Evolutionary conservation across 768 basidiomycete species (phyloP).

Genomic region (Trametes coccinea): DNA sequence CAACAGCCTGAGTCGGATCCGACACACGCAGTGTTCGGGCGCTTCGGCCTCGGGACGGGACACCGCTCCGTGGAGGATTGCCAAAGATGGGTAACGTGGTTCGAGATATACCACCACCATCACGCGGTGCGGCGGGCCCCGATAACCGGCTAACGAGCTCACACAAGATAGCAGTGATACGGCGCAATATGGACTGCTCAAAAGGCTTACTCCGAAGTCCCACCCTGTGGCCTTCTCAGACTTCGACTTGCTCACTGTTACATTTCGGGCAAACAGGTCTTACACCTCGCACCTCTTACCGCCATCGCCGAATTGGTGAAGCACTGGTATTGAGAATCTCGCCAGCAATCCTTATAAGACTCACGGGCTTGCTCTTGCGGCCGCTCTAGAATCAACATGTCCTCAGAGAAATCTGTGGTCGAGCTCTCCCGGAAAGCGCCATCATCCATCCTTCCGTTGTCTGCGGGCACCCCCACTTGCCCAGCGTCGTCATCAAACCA

Average conservation of each 20-base stretch:
- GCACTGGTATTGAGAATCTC: too few species aligned
- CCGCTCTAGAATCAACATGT: neutral
- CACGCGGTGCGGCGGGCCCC: neutral
- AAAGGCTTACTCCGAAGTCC: neutral
- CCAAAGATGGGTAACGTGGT: constrained; percentile 10
- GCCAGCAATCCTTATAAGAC: too few species aligned
- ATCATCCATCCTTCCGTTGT: neutral
- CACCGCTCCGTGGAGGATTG: neutral
- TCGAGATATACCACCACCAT: neutral
- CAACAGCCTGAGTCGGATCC: neutral
- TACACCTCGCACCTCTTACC: too few species aligned
- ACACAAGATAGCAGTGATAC: constrained; percentile 3
- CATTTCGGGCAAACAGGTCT: too few species aligned
- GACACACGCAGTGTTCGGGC: neutral
- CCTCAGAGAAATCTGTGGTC: neutral
- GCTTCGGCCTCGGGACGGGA: neutral
- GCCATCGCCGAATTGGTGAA: too few species aligned
- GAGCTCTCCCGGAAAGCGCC: neutral
- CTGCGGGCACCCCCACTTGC: neutral
- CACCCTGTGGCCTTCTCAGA: too few species aligned
- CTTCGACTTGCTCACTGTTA: too few species aligned
- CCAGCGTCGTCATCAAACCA: neutral
- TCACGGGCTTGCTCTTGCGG: too few species aligned
- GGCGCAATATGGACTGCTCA: neutral
- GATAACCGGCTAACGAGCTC: constrained; percentile 8